Evolutionary conservation across 2,329 filamentous ascomycete species (phyloP), one percentile per base, ranked within the genome.

Genomic region (Trichoderma asperellum): DNA sequence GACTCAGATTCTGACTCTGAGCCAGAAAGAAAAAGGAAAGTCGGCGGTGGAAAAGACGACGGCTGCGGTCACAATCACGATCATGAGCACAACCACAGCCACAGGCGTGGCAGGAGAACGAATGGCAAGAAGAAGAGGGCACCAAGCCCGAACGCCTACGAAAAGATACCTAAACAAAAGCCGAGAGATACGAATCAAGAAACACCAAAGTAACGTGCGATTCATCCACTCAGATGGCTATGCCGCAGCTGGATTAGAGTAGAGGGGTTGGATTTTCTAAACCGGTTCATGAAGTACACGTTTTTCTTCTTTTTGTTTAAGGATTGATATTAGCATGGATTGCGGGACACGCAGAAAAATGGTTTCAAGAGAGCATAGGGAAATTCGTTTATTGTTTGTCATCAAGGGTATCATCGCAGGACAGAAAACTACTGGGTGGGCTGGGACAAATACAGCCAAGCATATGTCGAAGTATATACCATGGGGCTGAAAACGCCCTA

Each of bases 61-160:
- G 63, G 74, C 70, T 76, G 80, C 62, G 77, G 76, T 3, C 80
- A 81, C 55, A 78, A 77, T 2, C 79, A 82, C 70, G 76, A 75
- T 2, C 74, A 76, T 49, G 73, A 73, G 27, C 73, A 74, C 40
- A 73, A 72, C 10, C 69, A 74, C 49, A 73, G 72, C 29, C 73
- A 73, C 37, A 73, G 73, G 8, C 69, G 74, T 29, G 69, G 70
- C 24, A 72, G 72, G 47, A 81, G 77, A 75, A 76, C 71, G 29
- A 76, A 74, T 69, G 32, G 55, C 37, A 52, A 66, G 60, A 72
- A 72, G 76, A 85, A 79, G 82, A 83, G 82, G 67, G 76, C 78
- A 75, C 88, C 90, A 21, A 93, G 91, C 75, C 92, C 92, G 27
- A 95, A 95, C 79, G 92, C 92, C 1, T 95, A 95, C 76, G 92